phyloP scores from a whole-genome alignment of 768 basidiomycete species.

The Erythrobasidium yunnanense region DNA sequence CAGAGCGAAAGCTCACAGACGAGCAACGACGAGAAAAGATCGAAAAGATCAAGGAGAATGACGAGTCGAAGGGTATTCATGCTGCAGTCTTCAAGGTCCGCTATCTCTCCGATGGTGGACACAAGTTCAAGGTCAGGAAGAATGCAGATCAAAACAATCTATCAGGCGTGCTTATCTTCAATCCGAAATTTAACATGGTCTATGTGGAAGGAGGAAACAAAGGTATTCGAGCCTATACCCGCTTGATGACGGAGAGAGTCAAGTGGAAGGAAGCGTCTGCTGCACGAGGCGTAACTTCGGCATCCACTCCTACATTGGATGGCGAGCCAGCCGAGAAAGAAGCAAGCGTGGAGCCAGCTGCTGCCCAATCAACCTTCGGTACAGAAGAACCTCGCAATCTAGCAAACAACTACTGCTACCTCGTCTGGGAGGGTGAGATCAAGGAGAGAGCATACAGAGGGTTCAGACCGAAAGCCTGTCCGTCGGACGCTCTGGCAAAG shows the following conservation, averaged over 20 bases:
- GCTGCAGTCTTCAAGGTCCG: slow-evolving; percentile 84
- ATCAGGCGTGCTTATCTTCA: slow-evolving; percentile 80
- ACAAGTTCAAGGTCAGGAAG: slow-evolving; percentile 91
- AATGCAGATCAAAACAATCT: slow-evolving; percentile 86
- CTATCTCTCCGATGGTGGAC: slow-evolving; percentile 74
- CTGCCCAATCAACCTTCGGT: slow-evolving; percentile 15
- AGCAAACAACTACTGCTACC: slow-evolving; percentile 73
- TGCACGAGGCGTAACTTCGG: slow-evolving; percentile 46
- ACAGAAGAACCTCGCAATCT: slow-evolving; percentile 48
- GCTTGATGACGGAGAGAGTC: slow-evolving; percentile 73
- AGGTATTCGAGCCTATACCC: slow-evolving; percentile 73
- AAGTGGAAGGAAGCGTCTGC: slow-evolving; percentile 72
- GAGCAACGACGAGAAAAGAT: slow-evolving; percentile 79
- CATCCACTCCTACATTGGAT: slow-evolving; percentile 25
- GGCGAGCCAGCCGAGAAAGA: slow-evolving; percentile 33
- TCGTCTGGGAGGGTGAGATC: slow-evolving; percentile 86
- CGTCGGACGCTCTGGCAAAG: slow-evolving; percentile 63
- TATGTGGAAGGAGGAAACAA: slow-evolving; percentile 86
- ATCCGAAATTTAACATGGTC: slow-evolving; percentile 76
- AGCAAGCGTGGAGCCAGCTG: not conserved
- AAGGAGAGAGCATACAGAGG: slow-evolving; percentile 64
- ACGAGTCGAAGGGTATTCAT: slow-evolving; percentile 71
- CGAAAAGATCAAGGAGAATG: slow-evolving; percentile 71
- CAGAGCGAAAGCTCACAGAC: slow-evolving; percentile 78
- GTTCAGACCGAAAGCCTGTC: slow-evolving; percentile 39